Percentiles rank a stretch among this genome's conserved stretches.
Evolutionary conservation across 305 asterid genomes (phyloP).

Genomic region (Fraxinus angustifolia): DNA sequence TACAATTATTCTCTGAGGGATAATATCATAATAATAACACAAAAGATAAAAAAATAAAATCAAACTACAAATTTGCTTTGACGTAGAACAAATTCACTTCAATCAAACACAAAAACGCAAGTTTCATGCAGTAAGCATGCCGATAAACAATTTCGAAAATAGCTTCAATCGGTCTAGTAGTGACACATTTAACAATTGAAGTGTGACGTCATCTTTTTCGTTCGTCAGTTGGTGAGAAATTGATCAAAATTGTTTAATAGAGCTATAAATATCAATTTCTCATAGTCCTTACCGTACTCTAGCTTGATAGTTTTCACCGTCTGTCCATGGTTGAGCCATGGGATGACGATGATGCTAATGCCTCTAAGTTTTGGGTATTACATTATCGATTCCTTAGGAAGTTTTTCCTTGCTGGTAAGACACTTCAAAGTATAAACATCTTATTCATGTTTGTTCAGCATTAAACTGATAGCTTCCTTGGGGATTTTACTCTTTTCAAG

Average conservation of each 20-base stretch:
- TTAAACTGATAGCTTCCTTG: neutral
- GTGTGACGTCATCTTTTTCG: neutral
- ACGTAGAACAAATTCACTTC: neutral
- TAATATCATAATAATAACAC: no score
- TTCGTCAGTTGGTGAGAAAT: neutral
- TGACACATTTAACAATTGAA: neutral
- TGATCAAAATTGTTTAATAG: neutral
- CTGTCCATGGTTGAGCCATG: no score
- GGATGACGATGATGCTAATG: no score
- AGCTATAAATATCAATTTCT: no score
- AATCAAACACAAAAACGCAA: neutral
- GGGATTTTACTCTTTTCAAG: neutral
- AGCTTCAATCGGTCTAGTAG: neutral
- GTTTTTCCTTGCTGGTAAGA: constrained; percentile 40
- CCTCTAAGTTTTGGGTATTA: no score
- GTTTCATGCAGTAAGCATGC: neutral
- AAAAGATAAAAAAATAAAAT: no score
- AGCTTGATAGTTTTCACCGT: no score
- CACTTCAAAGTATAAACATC: no score
- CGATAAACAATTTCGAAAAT: neutral
- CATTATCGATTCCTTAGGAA: no score
- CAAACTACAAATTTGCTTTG: neutral
- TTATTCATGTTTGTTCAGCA: neutral
- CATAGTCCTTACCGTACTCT: no score
- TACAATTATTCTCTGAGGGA: neutral